Percentiles rank a stretch among this genome's conserved stretches.
phyloP scores from a whole-genome alignment of 768 basidiomycete genomes.

The Bullera alba region DNA sequence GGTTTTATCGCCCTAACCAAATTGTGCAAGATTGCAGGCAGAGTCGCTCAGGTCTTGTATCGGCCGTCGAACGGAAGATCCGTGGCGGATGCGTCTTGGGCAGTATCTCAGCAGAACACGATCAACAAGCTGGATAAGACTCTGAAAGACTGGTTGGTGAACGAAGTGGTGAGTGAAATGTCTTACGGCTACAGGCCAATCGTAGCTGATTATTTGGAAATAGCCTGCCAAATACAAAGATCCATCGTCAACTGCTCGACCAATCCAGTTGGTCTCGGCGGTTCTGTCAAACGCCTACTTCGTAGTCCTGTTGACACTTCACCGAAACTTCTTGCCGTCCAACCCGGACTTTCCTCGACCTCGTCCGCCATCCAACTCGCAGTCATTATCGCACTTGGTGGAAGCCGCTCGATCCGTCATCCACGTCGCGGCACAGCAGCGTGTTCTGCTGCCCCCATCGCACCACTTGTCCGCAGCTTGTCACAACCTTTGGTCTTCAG shows the following conservation, averaged over 20 bases:
- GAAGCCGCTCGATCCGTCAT: slow-evolving; percentile 40
- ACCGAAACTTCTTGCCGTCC: slow-evolving; percentile 38
- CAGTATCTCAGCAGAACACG: slow-evolving; percentile 64
- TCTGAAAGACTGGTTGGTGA: slow-evolving; percentile 75
- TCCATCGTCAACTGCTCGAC: slow-evolving; percentile 14
- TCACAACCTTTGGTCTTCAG: slow-evolving; percentile 39
- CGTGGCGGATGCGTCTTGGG: slow-evolving; percentile 64
- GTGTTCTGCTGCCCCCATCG: slow-evolving; percentile 32
- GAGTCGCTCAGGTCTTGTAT: slow-evolving; percentile 48
- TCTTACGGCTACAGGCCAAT: neutral
- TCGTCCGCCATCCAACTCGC: slow-evolving; percentile 30
- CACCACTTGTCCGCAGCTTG: slow-evolving; percentile 39
- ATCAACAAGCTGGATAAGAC: slow-evolving; percentile 73
- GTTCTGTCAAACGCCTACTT: slow-evolving; percentile 37
- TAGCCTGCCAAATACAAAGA: slow-evolving; percentile 38
- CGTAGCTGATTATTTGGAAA: slow-evolving; percentile 1
- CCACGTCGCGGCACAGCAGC: slow-evolving; percentile 35
- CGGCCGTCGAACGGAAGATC: slow-evolving; percentile 48
- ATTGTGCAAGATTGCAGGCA: slow-evolving; percentile 72
- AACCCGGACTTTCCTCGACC: slow-evolving; percentile 31
- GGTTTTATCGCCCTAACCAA: slow-evolving; percentile 68
- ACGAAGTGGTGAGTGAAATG: slow-evolving; percentile 43
- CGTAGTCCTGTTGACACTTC: slow-evolving; percentile 33
- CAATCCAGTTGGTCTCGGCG: slow-evolving; percentile 33
- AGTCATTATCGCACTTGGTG: slow-evolving; percentile 32